phyloP scores from a whole-genome alignment of 768 basidiomycete species.

The Omphalotus guepiniiformis region DNA sequence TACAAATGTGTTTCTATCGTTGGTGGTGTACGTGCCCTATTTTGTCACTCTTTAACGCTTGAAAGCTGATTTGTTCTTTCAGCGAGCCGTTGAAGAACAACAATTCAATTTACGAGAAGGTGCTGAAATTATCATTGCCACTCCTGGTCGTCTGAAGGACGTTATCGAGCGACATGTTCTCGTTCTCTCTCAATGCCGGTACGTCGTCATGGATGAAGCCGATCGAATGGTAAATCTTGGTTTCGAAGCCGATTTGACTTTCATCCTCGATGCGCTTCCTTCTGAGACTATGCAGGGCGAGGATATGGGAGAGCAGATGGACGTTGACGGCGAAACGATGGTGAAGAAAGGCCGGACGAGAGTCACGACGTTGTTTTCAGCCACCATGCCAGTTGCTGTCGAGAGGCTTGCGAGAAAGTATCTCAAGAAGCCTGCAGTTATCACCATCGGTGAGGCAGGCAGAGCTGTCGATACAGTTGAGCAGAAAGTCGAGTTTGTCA shows the following conservation, averaged over 20 bases:
- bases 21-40: constrained; percentile 68
- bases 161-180: constrained; percentile 95
- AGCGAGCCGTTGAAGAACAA: constrained; percentile 95
- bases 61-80: constrained; percentile 9
- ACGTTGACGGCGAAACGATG: constrained; percentile 65
- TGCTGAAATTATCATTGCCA: constrained; percentile 98
- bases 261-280: constrained; percentile 91
- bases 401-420: constrained; percentile 95
- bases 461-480: constrained; percentile 98
- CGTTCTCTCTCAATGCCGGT: constrained; percentile 94
- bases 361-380: constrained; percentile 96
- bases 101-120: constrained; percentile 97
- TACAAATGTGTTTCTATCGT: constrained; percentile 97
- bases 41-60: constrained; percentile 3
- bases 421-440: constrained; percentile 85
- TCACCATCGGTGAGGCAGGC: constrained; percentile 97
- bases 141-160: constrained; percentile 97
- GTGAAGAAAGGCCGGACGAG: constrained; percentile 74
- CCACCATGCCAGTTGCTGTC: constrained; percentile 98
- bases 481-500: constrained; percentile 91
- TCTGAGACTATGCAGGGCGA: constrained; percentile 86
- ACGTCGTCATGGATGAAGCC: constrained; percentile 99
- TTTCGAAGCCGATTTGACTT: constrained; percentile 91
- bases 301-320: constrained; percentile 63
- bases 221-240: constrained; percentile 99